Conservation (phyloP, 1,284 basidiomycete species). For the Cutaneotrichosporon spelunceum region DNA sequence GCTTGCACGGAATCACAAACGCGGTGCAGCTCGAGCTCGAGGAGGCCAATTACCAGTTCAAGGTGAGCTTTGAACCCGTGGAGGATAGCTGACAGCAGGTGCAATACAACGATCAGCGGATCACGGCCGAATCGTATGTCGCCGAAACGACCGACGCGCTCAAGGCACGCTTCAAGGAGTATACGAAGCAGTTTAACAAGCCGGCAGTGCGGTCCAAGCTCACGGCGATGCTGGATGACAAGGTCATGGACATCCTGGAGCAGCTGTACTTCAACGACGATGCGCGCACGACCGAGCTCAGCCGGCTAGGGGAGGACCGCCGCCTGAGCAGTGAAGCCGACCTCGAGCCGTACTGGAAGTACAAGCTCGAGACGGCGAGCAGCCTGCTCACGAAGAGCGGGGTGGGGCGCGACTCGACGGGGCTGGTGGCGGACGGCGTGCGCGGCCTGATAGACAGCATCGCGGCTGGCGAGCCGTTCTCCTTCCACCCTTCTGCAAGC, state of each 20-base stretch:
- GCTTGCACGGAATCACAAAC: constrained; percentile 91
- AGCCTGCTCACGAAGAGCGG: constrained; percentile 93
- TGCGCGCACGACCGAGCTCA: constrained; percentile 67
- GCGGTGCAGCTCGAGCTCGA: constrained; percentile 95
- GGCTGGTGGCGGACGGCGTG: constrained; percentile 92
- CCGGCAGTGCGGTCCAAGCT: constrained; percentile 83
- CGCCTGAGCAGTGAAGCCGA: constrained; percentile 62
- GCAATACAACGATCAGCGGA: constrained; percentile 94
- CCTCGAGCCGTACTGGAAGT: constrained; percentile 87
- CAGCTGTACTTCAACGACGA: constrained; percentile 96
- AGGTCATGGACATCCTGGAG: constrained; percentile 94
- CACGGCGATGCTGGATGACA: constrained; percentile 89
- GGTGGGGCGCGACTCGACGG: constrained; percentile 88
- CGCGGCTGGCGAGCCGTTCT: constrained; percentile 83
- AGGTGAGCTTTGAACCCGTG: constrained; percentile 51
- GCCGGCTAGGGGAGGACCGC: constrained; percentile 66
- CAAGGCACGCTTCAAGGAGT: constrained; percentile 86
- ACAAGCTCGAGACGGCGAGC: constrained; percentile 90
- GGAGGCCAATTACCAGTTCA: constrained; percentile 97
- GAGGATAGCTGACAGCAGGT: constrained; percentile 65
- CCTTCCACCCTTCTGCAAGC: constrained; percentile 78
- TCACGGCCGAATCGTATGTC: constrained; percentile 94
- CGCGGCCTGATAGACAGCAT: constrained; percentile 85
- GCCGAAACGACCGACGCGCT: constrained; percentile 93
- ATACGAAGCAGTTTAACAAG: constrained; percentile 79